Evolutionary conservation across 495 filamentous ascomycete species (phyloP), one percentile per base, ranked within the genome.

Genomic region (Hypoxylon rickii): DNA sequence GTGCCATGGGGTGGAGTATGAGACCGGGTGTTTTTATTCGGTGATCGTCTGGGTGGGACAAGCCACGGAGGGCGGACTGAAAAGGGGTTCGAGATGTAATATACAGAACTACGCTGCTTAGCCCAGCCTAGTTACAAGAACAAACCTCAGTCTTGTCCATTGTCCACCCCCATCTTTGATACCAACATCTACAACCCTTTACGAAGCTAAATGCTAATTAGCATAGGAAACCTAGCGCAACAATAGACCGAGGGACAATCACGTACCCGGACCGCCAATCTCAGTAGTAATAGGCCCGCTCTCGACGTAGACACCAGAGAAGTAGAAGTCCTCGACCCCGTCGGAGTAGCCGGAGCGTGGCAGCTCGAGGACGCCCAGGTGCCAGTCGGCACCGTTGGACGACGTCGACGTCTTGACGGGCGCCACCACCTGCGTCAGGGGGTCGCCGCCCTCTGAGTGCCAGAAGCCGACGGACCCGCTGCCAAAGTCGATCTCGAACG

Each of bases 321-420:
- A 90, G 65, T 81, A 89, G 77, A 83, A 89, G 65, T 89, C 86
- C 76, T 90, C 76, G 24, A 61, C 72, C 5, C 69, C 67, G 45
- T 82, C 79, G 17, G 75, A 63, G 37, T 76, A 75, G 12, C 80
- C 80, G 10, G 73, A 75, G 49, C 83, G 77, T 13, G 86, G 82
- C 37, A 89, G 76, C 55, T 88, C 79, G 31, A 90, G 73, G 44
- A 89, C 78, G 37, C 88, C 88, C 7, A 91, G 68, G 69, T 91
- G 87, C 87, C 86, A 91, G 66, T 90, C 87, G 1, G 73, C 77
- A 46, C 85, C 87, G 66, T 89, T 89, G 11, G 83, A 87, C 8
- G 78, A 84, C 3, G 85, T 78, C 18, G 76, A 80, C 0, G 79
- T 80, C 38, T 69, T 72, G 16, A 87, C 80, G 0, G 83, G 80